Evolutionary conservation across 257 asterid genomes (phyloP), one percentile per base, ranked within the genome.

Genomic region (Schizonepeta tenuifolia): DNA sequence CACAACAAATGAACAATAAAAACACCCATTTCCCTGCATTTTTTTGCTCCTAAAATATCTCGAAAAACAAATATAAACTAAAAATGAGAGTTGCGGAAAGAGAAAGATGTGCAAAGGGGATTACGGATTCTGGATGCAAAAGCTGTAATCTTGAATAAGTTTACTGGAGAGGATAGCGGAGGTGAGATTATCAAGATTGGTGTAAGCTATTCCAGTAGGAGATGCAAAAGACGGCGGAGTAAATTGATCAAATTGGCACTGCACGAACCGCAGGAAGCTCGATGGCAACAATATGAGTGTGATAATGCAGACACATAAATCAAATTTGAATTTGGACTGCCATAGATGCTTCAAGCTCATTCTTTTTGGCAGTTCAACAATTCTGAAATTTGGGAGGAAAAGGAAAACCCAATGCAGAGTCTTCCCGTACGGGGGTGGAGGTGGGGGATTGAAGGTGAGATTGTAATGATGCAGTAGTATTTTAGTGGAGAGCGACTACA

Each of bases 111-210:
- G 70, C 7, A 47, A 12, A 44, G 35, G 73, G 72, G 67, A 41
- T 79, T 79, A 90, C 97, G 89, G 90, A 62, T 88, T 77, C 60
- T 71, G 70, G 75, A 88, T 74, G 84, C 97, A 90, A 65, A 81
- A 90, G 81, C 84, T 74, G 81, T 79, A 83, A 74, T 83, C 79
- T 64, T 74, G 81, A 70, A 84, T 88, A 59, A 90, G 56, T 62
- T 75, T 75, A 61, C 86, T 85, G 54, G 79, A 49, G 44, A 90
- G 83, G 31, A 85, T 35, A 40, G 70, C 49, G 13, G 80, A 60
- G 44, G 97, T 88, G 78, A 88, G 86, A 73, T 86, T 88, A 18
- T 86, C 74, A 8, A 89, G 84, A 20, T 79, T 71, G 40, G 24
- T 31, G 55, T 89, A 78, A 47, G 84, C 84, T 54, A 57, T 51